Base-by-base conservation (phyloP, 371 early-diverging fungal genomes). In the Lichtheimia ornata region DNA sequence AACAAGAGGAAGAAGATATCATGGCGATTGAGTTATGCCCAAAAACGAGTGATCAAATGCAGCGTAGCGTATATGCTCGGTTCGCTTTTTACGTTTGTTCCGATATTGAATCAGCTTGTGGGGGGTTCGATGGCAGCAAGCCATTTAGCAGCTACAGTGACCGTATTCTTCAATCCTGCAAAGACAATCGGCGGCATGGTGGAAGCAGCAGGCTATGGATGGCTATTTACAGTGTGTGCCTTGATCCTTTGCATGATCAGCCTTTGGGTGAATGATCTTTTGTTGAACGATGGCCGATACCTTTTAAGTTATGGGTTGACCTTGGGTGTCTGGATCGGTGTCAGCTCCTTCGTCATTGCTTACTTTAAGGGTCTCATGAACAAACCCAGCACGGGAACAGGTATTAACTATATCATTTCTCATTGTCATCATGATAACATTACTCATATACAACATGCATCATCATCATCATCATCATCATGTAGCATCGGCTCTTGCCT, bases 111-210 rank as follows among this genome's bases (percentile, higher is more conserved):
- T 47, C 64, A 65, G 18, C 42, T 64, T 49, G 62, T 82, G 40
- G 79, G 82, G 0, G 63, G 69, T 5, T 54, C 64, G 11, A 61
- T 58, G 40, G 58, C 41, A 5, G 54, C 54, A 41, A 82, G 82
- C 9, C 87, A 87, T 73, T 65, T 89, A 25, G 83, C 83, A 4
- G 88, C 87, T 5, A 77, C 82, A 0, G 77, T 83, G 1, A 81
- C 82, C 0, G 80, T 88, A 5, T 89, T 88, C 62, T 86, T 88
- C 45, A 84, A 84, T 63, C 87, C 89, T 0, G 84, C 86, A 13
- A 85, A 84, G 61, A 69, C 85, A 4, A 57, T 85, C 0, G 89
- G 89, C 5, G 81, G 83, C 5, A 85, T 89, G 72, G 74, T 87
- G 0, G 87, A 89, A 54, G 85, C 85, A n/a, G 81, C 80, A 18